Evolutionary conservation across 164 flowering plant species (phyloP).

Genomic region (Vitis riparia): DNA sequence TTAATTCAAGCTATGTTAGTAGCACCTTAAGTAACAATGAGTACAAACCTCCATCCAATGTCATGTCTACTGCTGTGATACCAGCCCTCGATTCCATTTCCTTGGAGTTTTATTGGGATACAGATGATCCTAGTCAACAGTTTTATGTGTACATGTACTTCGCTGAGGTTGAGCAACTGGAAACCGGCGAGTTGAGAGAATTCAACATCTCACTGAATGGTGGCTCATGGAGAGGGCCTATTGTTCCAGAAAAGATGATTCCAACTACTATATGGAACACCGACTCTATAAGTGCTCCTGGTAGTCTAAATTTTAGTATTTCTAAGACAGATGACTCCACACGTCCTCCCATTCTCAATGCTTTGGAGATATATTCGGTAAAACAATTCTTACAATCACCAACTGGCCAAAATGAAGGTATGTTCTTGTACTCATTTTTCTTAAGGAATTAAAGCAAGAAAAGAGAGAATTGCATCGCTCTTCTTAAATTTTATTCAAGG

Average conservation of each 20-base stretch:
- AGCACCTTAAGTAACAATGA: background rate
- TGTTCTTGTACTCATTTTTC: background rate
- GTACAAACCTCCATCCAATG: slow-evolving; percentile 17
- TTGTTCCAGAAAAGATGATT: slow-evolving; percentile 5
- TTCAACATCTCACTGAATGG: slow-evolving; percentile 20
- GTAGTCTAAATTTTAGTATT: background rate
- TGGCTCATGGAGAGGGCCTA: background rate
- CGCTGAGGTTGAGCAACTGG: slow-evolving; percentile 25
- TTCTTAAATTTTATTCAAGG: too few species aligned
- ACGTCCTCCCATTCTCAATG: slow-evolving; percentile 37
- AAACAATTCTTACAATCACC: slow-evolving; percentile 8
- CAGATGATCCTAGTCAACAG: background rate
- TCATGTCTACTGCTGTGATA: slow-evolving; percentile 26
- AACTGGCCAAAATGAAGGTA: slow-evolving; percentile 29
- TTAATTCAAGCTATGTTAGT: too few species aligned
- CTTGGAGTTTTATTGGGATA: slow-evolving; percentile 2
- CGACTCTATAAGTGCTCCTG: background rate
- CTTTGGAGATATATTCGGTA: slow-evolving; percentile 26
- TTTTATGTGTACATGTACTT: slow-evolving; percentile 29
- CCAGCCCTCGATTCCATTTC: slow-evolving; percentile 3
- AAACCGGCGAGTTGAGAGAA: slow-evolving; percentile 21
- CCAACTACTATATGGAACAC: slow-evolving; percentile 6
- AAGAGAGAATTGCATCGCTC: too few species aligned
- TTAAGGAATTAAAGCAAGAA: too few species aligned
- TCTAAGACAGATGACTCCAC: slow-evolving; percentile 20